Evolutionary conservation across 169 alveolate genomes (phyloP), one percentile per base, ranked within the genome.

Genomic region (Cryptosporidium parvum): DNA sequence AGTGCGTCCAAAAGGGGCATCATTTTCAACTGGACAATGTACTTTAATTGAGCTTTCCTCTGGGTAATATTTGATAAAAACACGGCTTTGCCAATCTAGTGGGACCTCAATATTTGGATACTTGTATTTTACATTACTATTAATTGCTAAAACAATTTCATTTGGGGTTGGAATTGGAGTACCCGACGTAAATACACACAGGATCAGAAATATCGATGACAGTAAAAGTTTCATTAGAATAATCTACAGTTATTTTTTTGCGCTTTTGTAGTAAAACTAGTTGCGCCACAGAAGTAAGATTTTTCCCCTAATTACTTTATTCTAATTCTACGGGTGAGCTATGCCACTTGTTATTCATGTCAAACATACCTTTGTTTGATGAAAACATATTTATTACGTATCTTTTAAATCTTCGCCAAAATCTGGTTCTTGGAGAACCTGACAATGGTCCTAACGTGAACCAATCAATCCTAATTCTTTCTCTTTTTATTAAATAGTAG

Each of bases 401-500:
- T 39, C 23, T 80, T 44, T 80, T 80, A 42, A 80, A 80, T 45
- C 69, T 61, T n/a, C 89, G 16, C 89, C 89, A 80, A 8, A 45
- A n/a, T n/a, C 89, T 59, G 26, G 80, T 65, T 31, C 48, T 59
- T 18, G 89, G 75, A 31, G 89, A 67, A 26, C 89, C 89, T 42
- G 89, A 80, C 29, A 80, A 44, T 23, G 89, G 89, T 16, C 89
- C 89, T 67, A 80, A 61, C 9, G 89, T 31, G 45, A 80, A 80
- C 89, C 89, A 80, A 29, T 80, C 75, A 10, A 80, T 59, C 53
- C 75, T 59, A 8, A 80, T 52, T 26, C 42, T 80, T 48, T 80
- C 89, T 67, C 89, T 80, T 67, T 61, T 65, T 7, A 80, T 37
- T 42, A 80, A 23, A 26, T 80, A 80, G 42, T 80, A 80, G 26